Evolutionary conservation across 1,284 basidiomycete genomes (phyloP).

Genomic region (Pyrrhoderma lamaoense): DNA sequence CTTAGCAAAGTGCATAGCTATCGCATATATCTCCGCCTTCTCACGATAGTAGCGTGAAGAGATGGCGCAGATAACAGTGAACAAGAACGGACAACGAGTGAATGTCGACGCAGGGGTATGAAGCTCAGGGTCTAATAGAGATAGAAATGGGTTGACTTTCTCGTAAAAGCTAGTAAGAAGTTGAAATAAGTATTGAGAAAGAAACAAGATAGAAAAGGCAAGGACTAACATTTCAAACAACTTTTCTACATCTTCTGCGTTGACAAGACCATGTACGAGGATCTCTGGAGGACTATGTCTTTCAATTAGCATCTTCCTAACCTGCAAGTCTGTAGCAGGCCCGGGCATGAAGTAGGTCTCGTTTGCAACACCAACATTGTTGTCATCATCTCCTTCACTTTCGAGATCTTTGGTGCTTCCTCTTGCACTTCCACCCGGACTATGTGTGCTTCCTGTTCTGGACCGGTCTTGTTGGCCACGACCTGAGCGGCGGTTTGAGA

Average conservation of each 20-base stretch:
- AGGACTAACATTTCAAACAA: slow-evolving; percentile 70
- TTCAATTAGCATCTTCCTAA: slow-evolving; percentile 70
- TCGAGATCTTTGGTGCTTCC: slow-evolving; percentile 18
- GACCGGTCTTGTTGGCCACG: slow-evolving; percentile 25
- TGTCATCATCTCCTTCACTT: slow-evolving; percentile 38
- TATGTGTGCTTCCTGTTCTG: slow-evolving; percentile 26
- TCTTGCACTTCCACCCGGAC: slow-evolving; percentile 24
- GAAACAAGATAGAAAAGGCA: slow-evolving; percentile 1
- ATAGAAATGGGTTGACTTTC: slow-evolving; percentile 66
- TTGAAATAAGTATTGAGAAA: slow-evolving; percentile 5
- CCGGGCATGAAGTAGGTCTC: slow-evolving; percentile 77
- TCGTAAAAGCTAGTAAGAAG: slow-evolving; percentile 48
- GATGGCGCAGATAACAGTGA: slow-evolving; percentile 77
- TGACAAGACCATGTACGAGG: slow-evolving; percentile 72
- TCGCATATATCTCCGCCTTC: slow-evolving; percentile 74
- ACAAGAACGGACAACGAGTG: slow-evolving; percentile 72
- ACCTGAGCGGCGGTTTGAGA: slow-evolving; percentile 39
- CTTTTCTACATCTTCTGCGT: slow-evolving; percentile 72
- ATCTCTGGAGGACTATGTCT: slow-evolving; percentile 78
- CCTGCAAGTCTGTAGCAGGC: slow-evolving; percentile 60
- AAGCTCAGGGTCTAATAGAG: slow-evolving; percentile 63
- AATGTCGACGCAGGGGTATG: slow-evolving; percentile 70
- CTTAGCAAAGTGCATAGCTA: slow-evolving; percentile 83
- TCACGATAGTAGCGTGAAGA: slow-evolving; percentile 67
- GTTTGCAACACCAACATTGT: slow-evolving; percentile 73